Percentiles rank a stretch among this genome's conserved stretches.
phyloP scores from a whole-genome alignment of 768 basidiomycete genomes.

The Suillus clintonianus region DNA sequence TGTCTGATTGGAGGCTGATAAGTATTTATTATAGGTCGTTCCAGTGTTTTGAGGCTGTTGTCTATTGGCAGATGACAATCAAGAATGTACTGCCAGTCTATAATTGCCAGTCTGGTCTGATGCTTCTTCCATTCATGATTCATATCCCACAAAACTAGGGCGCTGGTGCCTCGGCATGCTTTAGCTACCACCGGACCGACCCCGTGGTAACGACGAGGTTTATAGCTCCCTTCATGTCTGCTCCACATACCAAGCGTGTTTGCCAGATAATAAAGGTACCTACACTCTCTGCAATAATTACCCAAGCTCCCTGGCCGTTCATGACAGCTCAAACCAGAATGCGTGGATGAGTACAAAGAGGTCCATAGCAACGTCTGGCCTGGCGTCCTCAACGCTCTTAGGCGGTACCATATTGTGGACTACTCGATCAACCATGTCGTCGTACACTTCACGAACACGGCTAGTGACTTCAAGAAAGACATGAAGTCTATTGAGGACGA shows the following conservation, averaged over 20 bases:
- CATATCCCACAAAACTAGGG: neutral
- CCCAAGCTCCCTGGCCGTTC: neutral
- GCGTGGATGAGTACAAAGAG: slow-evolving; percentile 52
- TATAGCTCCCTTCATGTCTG: neutral
- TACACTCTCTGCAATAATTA: neutral
- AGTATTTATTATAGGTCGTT: neutral
- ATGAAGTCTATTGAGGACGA: slow-evolving; percentile 62
- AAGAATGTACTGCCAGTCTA: neutral
- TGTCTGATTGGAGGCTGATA: neutral
- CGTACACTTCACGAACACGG: slow-evolving; percentile 78
- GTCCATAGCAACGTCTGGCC: slow-evolving; percentile 71
- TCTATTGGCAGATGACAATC: neutral
- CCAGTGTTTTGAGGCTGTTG: neutral
- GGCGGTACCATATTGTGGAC: slow-evolving; percentile 65
- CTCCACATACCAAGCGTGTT: slow-evolving; percentile 47
- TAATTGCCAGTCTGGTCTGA: neutral
- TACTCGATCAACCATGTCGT: slow-evolving; percentile 82
- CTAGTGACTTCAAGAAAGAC: slow-evolving; percentile 62
- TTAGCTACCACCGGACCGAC: neutral
- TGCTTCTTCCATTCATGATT: neutral
- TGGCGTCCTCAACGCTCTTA: slow-evolving; percentile 62
- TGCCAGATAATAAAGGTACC: slow-evolving; percentile 73
- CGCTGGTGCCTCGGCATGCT: neutral
- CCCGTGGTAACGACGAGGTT: neutral
- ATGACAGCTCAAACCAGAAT: slow-evolving; percentile 53